phyloP scores from a whole-genome alignment of 768 basidiomycete species.

The Exidia glandulosa region DNA sequence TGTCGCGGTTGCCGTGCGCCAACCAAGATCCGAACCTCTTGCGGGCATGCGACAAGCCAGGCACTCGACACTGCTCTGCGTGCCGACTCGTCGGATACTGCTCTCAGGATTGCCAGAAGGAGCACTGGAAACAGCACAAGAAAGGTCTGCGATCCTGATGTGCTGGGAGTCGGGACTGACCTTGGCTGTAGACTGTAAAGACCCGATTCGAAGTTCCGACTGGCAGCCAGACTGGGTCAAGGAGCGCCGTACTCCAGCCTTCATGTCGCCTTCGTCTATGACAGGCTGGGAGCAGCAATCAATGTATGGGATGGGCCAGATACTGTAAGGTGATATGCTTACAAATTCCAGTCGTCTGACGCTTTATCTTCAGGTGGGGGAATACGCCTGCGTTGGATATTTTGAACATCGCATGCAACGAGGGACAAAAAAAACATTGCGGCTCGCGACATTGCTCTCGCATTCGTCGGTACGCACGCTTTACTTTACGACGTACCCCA shows the following conservation, averaged over 20 bases:
- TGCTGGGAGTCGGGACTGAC: neutral
- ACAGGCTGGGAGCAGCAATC: neutral
- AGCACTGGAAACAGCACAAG: conserved; percentile 32
- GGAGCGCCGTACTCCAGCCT: neutral
- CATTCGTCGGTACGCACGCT: conserved; percentile 6
- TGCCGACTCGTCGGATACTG: conserved; percentile 36
- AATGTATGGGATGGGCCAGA: conserved; percentile 4
- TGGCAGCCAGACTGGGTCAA: neutral
- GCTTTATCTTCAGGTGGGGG: conserved; percentile 12
- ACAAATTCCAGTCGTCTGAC: too few relatives aligned
- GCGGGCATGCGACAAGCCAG: neutral
- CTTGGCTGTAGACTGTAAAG: neutral
- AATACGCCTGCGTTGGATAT: conserved; percentile 25
- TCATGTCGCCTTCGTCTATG: neutral
- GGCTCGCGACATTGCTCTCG: neutral
- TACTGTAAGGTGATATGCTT: conserved; percentile 10
- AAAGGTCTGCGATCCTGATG: neutral
- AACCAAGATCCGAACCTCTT: neutral
- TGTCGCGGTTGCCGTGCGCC: neutral
- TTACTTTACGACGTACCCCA: too few relatives aligned
- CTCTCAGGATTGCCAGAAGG: conserved; percentile 34
- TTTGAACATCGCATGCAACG: conserved; percentile 18
- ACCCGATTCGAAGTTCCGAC: neutral
- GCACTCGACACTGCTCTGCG: neutral
- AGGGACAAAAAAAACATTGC: neutral